Evolutionary conservation across 164 flowering plant genomes (phyloP).

Genomic region (Liriodendron chinense): DNA sequence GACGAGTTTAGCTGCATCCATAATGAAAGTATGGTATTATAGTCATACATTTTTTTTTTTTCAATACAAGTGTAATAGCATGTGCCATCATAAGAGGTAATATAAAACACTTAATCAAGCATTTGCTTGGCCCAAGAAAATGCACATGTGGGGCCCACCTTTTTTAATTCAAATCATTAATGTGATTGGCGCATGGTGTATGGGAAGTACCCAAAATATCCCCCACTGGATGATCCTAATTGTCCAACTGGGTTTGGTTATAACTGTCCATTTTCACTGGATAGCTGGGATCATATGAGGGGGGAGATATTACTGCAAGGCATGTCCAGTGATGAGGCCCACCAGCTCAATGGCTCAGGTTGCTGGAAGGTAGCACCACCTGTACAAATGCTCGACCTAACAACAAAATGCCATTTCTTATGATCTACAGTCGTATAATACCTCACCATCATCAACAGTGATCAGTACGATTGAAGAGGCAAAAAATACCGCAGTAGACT

Average conservation of each 20-base stretch:
- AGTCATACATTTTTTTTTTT: not conserved
- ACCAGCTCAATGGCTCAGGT: not conserved
- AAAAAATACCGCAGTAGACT: not conserved
- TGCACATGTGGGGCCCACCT: no score
- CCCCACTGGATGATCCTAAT: not conserved
- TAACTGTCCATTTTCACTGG: not conserved
- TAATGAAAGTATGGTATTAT: not conserved
- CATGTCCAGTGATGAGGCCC: not conserved
- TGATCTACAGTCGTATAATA: not conserved
- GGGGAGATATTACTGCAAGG: not conserved
- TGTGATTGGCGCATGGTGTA: not conserved
- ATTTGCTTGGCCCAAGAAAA: no score
- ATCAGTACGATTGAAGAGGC: not conserved
- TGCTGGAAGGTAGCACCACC: not conserved
- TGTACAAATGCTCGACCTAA: not conserved
- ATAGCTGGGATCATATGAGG: not conserved
- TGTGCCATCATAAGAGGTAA: not conserved
- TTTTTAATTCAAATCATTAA: no score
- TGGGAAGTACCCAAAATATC: not conserved
- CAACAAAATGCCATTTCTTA: not conserved
- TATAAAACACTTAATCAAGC: not conserved
- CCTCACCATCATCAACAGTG: not conserved
- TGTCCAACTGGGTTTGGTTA: not conserved
- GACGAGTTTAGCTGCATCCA: slow-evolving; percentile 70
- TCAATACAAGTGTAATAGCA: not conserved